These are phyloP conservation scores for Vitis rotundifolia DNA, from an alignment of 164 flowering plant species.

Conservation along the genomic window DNA sequence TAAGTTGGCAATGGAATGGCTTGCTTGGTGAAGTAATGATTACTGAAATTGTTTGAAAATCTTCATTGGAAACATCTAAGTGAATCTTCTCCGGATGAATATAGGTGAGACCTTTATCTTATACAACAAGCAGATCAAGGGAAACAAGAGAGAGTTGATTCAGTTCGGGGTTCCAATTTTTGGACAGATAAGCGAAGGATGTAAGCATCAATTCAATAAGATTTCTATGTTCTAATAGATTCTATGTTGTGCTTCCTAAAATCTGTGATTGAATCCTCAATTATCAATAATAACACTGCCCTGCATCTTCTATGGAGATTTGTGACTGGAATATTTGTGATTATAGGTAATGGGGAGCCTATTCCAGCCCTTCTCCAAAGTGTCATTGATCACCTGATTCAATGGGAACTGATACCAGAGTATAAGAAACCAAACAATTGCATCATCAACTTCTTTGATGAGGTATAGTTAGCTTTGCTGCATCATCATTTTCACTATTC, in stretches of 20 bases:
- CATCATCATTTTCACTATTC: neutral
- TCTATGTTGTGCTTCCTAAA: constrained; percentile 7
- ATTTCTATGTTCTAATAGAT: neutral
- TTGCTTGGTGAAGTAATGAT: too few relatives aligned
- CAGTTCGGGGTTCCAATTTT: constrained; percentile 94
- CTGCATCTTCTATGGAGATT: neutral
- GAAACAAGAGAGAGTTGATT: constrained; percentile 85
- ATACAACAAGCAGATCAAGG: constrained; percentile 88
- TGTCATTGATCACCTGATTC: constrained; percentile 76
- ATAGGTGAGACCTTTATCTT: constrained; percentile 82
- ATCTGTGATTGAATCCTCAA: neutral
- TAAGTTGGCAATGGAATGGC: too few relatives aligned
- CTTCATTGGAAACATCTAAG: neutral
- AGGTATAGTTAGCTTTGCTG: constrained; percentile 45
- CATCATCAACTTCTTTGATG: constrained; percentile 86
- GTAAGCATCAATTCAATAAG: constrained; percentile 42
- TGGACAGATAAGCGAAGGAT: constrained; percentile 65
- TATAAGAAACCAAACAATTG: constrained; percentile 85
- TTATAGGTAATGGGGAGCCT: constrained; percentile 68
- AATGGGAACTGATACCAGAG: constrained; percentile 80
- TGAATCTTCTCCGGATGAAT: constrained; percentile 1
- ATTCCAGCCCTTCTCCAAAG: constrained; percentile 73
- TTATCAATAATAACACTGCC: neutral
- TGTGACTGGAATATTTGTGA: constrained; percentile 1
- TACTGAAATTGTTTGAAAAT: neutral